Conservation (phyloP, 116 monocot genomes). For the Iris pallida region DNA sequence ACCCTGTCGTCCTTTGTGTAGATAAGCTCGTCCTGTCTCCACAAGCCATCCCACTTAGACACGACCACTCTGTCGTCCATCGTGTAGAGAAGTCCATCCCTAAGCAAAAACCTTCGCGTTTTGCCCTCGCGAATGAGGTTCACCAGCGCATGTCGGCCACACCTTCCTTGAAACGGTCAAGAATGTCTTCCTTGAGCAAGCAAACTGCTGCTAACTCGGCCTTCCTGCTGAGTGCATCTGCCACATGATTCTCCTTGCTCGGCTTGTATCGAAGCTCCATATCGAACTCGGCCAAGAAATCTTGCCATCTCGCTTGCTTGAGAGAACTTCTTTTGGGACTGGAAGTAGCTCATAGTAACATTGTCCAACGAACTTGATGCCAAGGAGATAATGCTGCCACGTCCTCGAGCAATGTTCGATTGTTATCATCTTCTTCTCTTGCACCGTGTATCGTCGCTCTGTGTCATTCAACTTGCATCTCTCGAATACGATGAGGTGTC, state of each 20-base stretch:
- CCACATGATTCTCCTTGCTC: background rate
- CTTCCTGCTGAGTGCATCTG: background rate
- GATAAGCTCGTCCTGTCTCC: background rate
- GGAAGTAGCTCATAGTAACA: background rate
- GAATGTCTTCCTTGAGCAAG: too few species aligned
- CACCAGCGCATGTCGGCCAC: background rate
- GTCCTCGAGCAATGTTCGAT: background rate
- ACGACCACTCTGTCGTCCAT: background rate
- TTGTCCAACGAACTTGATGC: background rate
- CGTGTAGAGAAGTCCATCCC: background rate
- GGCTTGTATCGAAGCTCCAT: background rate
- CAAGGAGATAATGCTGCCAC: background rate
- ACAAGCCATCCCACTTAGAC: background rate
- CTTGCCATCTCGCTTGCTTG: conserved; percentile 4
- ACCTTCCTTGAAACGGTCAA: too few species aligned
- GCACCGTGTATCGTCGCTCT: background rate
- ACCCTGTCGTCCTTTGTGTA: background rate
- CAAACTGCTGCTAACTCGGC: background rate
- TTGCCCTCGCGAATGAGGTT: background rate
- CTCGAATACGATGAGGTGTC: background rate
- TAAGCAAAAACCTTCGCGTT: background rate
- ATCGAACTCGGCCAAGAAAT: conserved; percentile 4
- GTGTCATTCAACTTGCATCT: conserved; percentile 2
- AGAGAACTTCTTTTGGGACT: background rate
- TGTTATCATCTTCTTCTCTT: background rate